Percentiles rank a stretch among this genome's conserved stretches.
These are phyloP conservation scores for Pseudocercospora fuligena DNA, from an alignment of 2,329 filamentous ascomycete genomes.

Conservation along the genomic window DNA sequence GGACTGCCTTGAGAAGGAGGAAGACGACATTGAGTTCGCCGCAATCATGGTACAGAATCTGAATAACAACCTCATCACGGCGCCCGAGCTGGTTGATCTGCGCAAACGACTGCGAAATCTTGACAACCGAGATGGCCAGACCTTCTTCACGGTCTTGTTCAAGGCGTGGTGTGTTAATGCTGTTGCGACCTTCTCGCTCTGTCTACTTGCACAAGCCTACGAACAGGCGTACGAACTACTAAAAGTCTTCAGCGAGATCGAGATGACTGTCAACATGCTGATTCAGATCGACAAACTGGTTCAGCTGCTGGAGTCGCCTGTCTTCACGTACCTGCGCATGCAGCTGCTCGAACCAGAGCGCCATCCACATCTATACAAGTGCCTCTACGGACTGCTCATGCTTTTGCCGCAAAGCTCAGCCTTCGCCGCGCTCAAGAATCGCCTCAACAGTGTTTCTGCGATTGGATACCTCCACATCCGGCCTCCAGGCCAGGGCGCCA, in stretches of 20 bases:
- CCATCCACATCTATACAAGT: constrained; percentile 87
- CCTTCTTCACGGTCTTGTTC: constrained; percentile 92
- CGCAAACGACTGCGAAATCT: constrained; percentile 88
- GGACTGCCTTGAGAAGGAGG: constrained; percentile 95
- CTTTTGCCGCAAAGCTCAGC: constrained; percentile 96
- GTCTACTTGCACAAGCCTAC: constrained; percentile 93
- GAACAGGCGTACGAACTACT: constrained; percentile 96
- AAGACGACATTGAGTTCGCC: constrained; percentile 92
- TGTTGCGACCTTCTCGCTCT: constrained; percentile 95
- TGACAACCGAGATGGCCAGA: constrained; percentile 91
- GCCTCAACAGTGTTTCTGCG: constrained; percentile 93
- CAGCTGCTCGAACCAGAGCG: constrained; percentile 95
- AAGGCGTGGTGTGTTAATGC: constrained; percentile 98
- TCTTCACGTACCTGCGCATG: constrained; percentile 95
- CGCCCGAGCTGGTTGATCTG: constrained; percentile 88
- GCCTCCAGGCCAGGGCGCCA: constrained; percentile 29
- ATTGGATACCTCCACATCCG: constrained; percentile 90
- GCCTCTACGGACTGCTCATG: constrained; percentile 85
- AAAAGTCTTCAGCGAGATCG: constrained; percentile 95
- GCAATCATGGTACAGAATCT: constrained; percentile 99
- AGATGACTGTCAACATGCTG: constrained; percentile 98
- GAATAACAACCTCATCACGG: constrained; percentile 98
- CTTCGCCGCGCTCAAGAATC: constrained; percentile 94
- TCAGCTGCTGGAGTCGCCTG: constrained; percentile 92
- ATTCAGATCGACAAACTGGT: constrained; percentile 99